Base-by-base conservation (phyloP, 495 filamentous ascomycete species). In the Pyrenula massariospora region DNA sequence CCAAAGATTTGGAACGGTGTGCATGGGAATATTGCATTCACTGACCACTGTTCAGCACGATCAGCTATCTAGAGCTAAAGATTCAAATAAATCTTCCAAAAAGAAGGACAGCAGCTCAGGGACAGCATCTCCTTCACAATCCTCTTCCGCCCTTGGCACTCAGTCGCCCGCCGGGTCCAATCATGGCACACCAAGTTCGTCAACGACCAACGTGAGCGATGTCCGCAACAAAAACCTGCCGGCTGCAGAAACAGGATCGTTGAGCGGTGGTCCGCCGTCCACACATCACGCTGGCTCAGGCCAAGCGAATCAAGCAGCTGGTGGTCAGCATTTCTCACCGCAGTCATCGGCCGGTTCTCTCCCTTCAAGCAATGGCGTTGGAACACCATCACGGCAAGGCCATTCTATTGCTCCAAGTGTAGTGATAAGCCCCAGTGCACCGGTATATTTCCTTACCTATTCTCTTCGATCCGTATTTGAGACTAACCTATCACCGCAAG, bases 11-110 rank as follows among this genome's bases (percentile, higher is more conserved):
- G 55, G 61, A 52, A 56, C 55, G 54, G 31, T 48, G 42, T 3
- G 59, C 24, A 19, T 36, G 62, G 60, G 56, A 48, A 15, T 31
- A 24, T 11, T 19, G 58, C 24, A 51, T 63, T 59, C 50, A 55
- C 24, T 54, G 60, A 73, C 61, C n/a, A 63, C 62, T 58, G 60
- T 68, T 65, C 65, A 83, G 83, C 84, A 87, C 61, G 83, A 86
- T 69, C 83, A 96, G 89, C 89, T 97, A 75, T 96, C 93, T 73
- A 83, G 94, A 73, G 85, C 85, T 58, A 96, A 94, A 81, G 87
- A 95, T 71, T 80, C 85, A 58, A 93, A 85, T 71, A 94, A 92
- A 72, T 87, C 88, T 55, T 92, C 89, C 57, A 89, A 89, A 73
- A 94, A 97, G 76, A 95, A 95, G 76, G 91, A 95, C 61, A 79